These are phyloP conservation scores for Chaetomium tenue DNA, from an alignment of 495 filamentous ascomycete species.

Conservation along the genomic window DNA sequence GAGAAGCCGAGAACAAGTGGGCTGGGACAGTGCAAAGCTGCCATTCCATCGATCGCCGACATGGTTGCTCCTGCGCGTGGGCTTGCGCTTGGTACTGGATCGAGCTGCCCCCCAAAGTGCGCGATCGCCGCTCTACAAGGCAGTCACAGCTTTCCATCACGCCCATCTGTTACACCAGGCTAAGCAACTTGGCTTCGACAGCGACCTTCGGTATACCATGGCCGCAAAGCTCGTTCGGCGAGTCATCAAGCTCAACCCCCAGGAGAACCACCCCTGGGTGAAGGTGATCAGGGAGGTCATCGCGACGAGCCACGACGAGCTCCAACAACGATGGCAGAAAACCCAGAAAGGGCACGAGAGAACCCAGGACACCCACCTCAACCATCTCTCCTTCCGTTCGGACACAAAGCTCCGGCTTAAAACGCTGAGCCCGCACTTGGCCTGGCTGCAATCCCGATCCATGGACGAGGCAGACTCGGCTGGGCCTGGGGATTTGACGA, in stretches of 20 bases:
- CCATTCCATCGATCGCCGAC: slow-evolving; percentile 59
- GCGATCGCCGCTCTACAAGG: slow-evolving; percentile 49
- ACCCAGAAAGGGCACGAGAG: background rate
- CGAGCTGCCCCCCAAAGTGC: slow-evolving; percentile 16
- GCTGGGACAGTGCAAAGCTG: slow-evolving; percentile 41
- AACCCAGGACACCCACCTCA: background rate
- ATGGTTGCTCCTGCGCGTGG: slow-evolving; percentile 61
- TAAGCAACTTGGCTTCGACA: slow-evolving; percentile 6
- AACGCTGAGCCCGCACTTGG: slow-evolving; percentile 2
- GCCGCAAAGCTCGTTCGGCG: slow-evolving; percentile 51
- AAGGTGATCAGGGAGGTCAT: background rate
- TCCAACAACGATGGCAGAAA: slow-evolving; percentile 22
- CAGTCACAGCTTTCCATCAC: slow-evolving; percentile 55
- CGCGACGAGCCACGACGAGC: background rate
- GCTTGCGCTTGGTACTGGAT: slow-evolving; percentile 45
- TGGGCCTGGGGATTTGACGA: slow-evolving; percentile 20
- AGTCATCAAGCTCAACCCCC: slow-evolving; percentile 43
- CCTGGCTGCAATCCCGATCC: slow-evolving; percentile 14
- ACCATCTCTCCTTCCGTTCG: slow-evolving; percentile 10
- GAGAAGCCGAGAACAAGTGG: slow-evolving; percentile 59
- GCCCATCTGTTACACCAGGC: slow-evolving; percentile 39
- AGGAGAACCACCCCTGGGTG: slow-evolving; percentile 7
- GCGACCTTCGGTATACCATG: slow-evolving; percentile 48
- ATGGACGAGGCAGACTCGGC: background rate
- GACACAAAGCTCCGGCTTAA: slow-evolving; percentile 23